Evolutionary conservation across 768 basidiomycete genomes (phyloP).

Genomic region (Boletales sp.): DNA sequence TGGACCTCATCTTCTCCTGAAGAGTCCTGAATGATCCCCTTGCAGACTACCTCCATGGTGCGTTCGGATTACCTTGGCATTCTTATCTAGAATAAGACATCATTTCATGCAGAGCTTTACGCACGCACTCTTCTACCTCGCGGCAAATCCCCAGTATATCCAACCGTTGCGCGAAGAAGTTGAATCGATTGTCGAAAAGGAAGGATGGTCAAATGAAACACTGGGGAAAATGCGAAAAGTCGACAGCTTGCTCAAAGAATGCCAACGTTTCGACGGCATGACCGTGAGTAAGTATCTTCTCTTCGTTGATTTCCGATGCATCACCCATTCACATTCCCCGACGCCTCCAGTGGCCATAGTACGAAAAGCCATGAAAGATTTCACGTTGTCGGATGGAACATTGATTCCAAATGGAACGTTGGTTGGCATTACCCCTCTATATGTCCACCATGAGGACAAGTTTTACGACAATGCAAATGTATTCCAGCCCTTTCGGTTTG

Average conservation of each 20-base stretch:
- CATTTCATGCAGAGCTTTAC: slow-evolving; percentile 5
- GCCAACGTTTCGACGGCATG: slow-evolving; percentile 29
- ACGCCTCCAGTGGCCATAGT: slow-evolving; percentile 2
- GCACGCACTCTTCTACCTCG: slow-evolving; percentile 7
- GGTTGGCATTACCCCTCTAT: slow-evolving; percentile 21
- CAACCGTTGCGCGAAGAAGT: slow-evolving; percentile 16
- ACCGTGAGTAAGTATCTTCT: slow-evolving; percentile 15
- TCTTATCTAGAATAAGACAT: neutral
- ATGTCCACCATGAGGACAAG: slow-evolving; percentile 19
- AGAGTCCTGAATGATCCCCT: neutral
- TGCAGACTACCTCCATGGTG: slow-evolving; percentile 14
- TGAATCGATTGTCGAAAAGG: slow-evolving; percentile 4
- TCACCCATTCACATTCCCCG: neutral
- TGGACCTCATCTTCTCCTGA: neutral
- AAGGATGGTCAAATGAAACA: slow-evolving; percentile 17
- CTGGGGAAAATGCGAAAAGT: slow-evolving; percentile 16
- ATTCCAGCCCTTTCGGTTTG: slow-evolving; percentile 36
- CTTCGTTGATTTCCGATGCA: neutral
- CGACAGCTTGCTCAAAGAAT: slow-evolving; percentile 17
- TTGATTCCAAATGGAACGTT: slow-evolving; percentile 32
- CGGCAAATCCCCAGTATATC: slow-evolving; percentile 14
- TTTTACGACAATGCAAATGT: slow-evolving; percentile 31
- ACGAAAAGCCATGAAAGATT: slow-evolving; percentile 12
- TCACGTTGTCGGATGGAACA: slow-evolving; percentile 35
- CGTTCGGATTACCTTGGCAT: neutral